Percentiles rank a stretch among this genome's conserved stretches.
These are phyloP conservation scores for Geranium brycei DNA, from an alignment of 345 rosid genomes.

Conservation along the genomic window DNA sequence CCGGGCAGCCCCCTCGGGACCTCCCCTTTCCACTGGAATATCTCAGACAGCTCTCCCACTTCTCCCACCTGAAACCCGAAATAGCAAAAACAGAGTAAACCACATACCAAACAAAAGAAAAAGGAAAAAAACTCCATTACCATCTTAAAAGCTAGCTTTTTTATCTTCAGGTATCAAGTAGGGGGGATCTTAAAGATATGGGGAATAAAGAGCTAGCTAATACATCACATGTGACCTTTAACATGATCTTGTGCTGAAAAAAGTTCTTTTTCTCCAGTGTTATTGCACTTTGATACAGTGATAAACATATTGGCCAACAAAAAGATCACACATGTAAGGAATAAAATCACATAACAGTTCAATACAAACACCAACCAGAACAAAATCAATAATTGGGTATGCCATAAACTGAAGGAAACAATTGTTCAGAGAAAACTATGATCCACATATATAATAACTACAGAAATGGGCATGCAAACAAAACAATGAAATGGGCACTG, in stretches of 20 bases:
- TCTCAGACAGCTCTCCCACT: slow-evolving; percentile 53
- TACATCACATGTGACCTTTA: no score
- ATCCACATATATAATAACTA: neutral
- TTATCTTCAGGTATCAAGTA: neutral
- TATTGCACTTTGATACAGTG: neutral
- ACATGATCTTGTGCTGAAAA: no score
- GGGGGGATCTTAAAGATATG: neutral
- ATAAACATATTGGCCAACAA: neutral
- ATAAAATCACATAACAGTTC: no score
- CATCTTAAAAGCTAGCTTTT: neutral
- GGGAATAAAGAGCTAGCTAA: no score
- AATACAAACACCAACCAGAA: neutral
- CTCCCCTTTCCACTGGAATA: slow-evolving; percentile 63
- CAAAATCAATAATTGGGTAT: no score
- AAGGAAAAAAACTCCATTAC: neutral
- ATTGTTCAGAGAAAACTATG: neutral
- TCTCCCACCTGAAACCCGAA: slow-evolving; percentile 40
- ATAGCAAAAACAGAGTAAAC: neutral
- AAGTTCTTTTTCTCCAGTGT: no score
- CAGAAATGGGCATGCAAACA: no score
- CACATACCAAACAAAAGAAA: no score
- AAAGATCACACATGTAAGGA: neutral
- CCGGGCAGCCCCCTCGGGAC: slow-evolving; percentile 46
- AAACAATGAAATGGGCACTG: no score
- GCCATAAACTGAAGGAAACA: neutral